A percentile compares a stretch with the other conserved stretches of the same genome.
These are phyloP conservation scores for Colletotrichum sidae DNA, from an alignment of 2,329 filamentous ascomycete genomes.

Conservation along the genomic window DNA sequence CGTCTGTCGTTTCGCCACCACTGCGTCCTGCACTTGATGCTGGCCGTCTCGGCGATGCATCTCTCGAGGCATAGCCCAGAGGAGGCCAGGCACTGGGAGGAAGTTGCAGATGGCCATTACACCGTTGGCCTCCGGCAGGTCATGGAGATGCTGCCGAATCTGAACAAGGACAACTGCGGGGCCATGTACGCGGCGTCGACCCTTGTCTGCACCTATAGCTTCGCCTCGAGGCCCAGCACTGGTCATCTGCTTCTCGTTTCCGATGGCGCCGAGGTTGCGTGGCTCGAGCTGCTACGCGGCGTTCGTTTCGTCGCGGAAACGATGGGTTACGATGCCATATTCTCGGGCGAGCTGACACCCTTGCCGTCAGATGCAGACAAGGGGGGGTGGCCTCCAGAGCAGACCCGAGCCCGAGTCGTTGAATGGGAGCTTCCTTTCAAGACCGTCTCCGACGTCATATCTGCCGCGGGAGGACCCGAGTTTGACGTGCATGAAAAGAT, in stretches of 20 bases:
- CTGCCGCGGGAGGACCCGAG: conserved; percentile 5
- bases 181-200: conserved; percentile 33
- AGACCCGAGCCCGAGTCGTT: conserved; percentile 6
- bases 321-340: conserved; percentile 34
- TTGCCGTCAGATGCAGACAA: background rate
- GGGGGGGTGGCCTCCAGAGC: background rate
- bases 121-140: conserved; percentile 26
- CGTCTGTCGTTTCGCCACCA: conserved; percentile 32
- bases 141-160: conserved; percentile 26
- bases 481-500: conserved; percentile 6
- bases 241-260: conserved; percentile 39
- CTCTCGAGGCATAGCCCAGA: conserved; percentile 3
- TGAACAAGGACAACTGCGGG: conserved; percentile 30
- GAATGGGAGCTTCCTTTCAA: conserved; percentile 35
- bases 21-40: conserved; percentile 32
- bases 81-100: conserved; percentile 9
- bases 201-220: conserved; percentile 30
- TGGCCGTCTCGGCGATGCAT: conserved; percentile 28
- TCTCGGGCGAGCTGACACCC: conserved; percentile 31
- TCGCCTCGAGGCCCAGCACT: conserved; percentile 29
- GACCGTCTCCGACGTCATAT: conserved; percentile 22
- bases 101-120: conserved; percentile 34
- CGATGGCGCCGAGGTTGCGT: conserved; percentile 36
- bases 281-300: conserved; percentile 37
- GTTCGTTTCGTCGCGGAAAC: conserved; percentile 38